phyloP scores from a whole-genome alignment of 2,329 filamentous ascomycete species.

The Scytalidium sp. region DNA sequence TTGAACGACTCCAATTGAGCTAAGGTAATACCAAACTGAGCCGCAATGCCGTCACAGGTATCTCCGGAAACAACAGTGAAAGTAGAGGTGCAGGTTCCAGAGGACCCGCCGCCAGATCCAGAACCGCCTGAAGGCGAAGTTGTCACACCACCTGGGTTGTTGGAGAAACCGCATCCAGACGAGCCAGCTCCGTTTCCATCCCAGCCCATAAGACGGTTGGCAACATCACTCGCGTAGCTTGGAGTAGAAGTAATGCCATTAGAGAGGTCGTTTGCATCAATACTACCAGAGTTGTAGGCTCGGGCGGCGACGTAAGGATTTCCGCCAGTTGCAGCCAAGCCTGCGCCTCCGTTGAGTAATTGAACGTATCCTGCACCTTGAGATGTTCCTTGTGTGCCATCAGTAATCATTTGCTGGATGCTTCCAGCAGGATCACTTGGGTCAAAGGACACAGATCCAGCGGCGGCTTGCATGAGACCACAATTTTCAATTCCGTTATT shows the following conservation, averaged over 20 bases:
- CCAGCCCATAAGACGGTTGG: neutral
- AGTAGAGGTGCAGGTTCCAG: neutral
- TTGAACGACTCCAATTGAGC: conserved; percentile 3
- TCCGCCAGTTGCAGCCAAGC: neutral
- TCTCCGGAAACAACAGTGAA: conserved; percentile 5
- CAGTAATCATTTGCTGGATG: conserved; percentile 23
- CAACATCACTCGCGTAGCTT: neutral
- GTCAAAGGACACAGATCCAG: conserved; percentile 14
- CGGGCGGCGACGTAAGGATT: conserved; percentile 26
- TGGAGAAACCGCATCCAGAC: neutral
- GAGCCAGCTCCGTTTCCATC: neutral
- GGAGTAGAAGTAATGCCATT: neutral
- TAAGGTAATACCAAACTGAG: conserved; percentile 1
- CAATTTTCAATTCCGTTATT: conserved; percentile 14
- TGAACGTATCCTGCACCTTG: conserved; percentile 19
- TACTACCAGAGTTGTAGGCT: conserved; percentile 26
- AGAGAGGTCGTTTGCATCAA: conserved; percentile 10
- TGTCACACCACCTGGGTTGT: neutral
- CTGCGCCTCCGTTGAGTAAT: conserved; percentile 3
- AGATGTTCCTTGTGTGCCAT: conserved; percentile 21
- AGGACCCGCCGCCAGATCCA: neutral
- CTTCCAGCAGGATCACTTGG: conserved; percentile 11
- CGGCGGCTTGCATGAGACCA: conserved; percentile 24
- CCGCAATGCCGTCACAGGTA: conserved; percentile 2
- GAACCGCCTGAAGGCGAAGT: neutral